Evolutionary conservation across 2,329 filamentous ascomycete genomes (phyloP).

Genomic region (Albifimbria verrucaria): DNA sequence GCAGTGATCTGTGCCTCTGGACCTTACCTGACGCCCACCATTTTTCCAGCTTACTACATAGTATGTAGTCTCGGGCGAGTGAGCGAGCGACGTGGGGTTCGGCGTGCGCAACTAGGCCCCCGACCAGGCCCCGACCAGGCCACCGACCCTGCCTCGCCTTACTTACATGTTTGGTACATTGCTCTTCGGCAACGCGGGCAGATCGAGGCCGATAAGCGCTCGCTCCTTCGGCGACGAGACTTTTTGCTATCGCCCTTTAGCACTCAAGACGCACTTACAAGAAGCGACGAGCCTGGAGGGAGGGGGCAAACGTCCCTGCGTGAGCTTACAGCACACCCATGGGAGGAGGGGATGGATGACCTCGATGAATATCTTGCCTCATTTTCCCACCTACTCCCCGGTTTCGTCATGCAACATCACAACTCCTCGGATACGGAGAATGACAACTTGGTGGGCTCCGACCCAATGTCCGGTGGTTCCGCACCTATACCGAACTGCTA

Average conservation of each 20-base stretch:
- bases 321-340: too few relatives aligned
- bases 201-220: neutral
- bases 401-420: neutral
- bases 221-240: neutral
- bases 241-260: neutral
- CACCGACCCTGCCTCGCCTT: neutral
- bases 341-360: too few relatives aligned
- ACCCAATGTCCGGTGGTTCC: neutral
- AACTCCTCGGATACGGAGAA: neutral
- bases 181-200: neutral
- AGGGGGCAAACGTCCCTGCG: too few relatives aligned
- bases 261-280: too few relatives aligned
- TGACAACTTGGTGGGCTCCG: neutral
- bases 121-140: too few relatives aligned
- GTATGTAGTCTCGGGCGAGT: too few relatives aligned
- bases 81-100: too few relatives aligned
- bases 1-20: neutral
- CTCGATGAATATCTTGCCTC: neutral
- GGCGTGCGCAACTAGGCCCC: too few relatives aligned
- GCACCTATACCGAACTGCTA: neutral
- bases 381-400: neutral
- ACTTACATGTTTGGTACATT: neutral
- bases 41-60: too few relatives aligned
- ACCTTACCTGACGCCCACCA: neutral
- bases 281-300: too few relatives aligned